These are phyloP conservation scores for Sporothrix mexicana DNA, from an alignment of 2,329 filamentous ascomycete genomes.

Conservation along the genomic window DNA sequence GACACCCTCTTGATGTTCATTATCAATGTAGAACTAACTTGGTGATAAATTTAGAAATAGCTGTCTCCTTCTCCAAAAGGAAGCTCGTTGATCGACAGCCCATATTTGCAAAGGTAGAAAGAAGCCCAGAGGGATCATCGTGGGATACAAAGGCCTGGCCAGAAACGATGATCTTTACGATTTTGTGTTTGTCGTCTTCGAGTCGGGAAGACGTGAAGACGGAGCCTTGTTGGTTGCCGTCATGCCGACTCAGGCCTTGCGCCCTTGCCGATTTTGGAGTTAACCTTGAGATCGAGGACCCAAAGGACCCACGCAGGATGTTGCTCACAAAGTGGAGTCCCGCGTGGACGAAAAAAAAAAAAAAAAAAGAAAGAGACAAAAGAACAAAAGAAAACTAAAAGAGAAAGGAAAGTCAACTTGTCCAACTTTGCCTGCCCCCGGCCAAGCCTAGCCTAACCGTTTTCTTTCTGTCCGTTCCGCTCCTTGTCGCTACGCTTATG, in stretches of 20 bases:
- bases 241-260: background rate
- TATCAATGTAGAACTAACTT: background rate
- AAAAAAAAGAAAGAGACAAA: background rate
- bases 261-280: background rate
- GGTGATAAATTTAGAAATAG: conserved; percentile 15
- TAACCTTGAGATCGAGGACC: background rate
- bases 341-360: conserved; percentile 8
- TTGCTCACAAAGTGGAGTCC: background rate
- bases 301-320: background rate
- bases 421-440: conserved; percentile 2
- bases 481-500: too few species aligned
- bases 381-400: too few species aligned
- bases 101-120: background rate
- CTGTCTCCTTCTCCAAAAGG: too few species aligned
- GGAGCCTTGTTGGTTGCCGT: background rate
- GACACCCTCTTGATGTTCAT: background rate
- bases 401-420: background rate
- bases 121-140: background rate
- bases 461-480: too few species aligned
- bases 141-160: background rate
- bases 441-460: background rate
- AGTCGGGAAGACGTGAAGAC: background rate
- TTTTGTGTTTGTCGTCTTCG: background rate
- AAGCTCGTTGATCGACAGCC: background rate
- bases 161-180: background rate